phyloP scores from a whole-genome alignment of 495 filamentous ascomycete species.

The Aspergillus biplanus region DNA sequence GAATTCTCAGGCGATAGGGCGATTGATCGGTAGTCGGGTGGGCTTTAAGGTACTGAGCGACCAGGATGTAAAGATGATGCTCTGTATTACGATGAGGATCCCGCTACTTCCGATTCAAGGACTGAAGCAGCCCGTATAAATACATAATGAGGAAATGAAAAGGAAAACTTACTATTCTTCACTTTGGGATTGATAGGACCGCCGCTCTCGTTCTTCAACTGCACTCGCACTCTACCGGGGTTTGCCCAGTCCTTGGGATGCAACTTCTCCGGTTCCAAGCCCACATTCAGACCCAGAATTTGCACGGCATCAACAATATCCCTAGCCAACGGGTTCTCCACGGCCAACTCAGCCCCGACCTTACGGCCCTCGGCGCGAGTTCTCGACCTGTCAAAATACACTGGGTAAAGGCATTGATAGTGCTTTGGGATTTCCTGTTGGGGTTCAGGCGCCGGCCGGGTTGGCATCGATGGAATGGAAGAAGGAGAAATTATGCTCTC shows the following conservation, averaged over 20 bases:
- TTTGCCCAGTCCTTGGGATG: conserved; percentile 99
- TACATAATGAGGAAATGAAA: not conserved
- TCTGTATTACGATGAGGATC: conserved; percentile 47
- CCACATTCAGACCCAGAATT: conserved; percentile 68
- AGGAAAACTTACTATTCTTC: conserved; percentile 70
- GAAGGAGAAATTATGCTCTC: conserved; percentile 46
- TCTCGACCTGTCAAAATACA: conserved; percentile 87
- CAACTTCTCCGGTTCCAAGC: conserved; percentile 87
- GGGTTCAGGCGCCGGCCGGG: conserved; percentile 35
- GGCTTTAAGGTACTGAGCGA: conserved; percentile 71
- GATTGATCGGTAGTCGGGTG: conserved; percentile 77
- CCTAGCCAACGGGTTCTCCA: conserved; percentile 83
- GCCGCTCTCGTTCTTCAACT: conserved; percentile 64
- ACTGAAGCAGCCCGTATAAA: no score
- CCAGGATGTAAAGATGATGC: conserved; percentile 80
- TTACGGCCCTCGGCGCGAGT: conserved; percentile 77
- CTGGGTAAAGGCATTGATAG: conserved; percentile 88
- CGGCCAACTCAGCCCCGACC: conserved; percentile 70
- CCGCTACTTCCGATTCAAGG: no score
- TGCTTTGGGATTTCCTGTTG: conserved; percentile 65
- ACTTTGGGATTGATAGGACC: conserved; percentile 53
- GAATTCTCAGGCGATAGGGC: conserved; percentile 66
- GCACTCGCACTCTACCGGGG: conserved; percentile 83
- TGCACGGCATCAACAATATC: conserved; percentile 87
- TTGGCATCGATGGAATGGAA: conserved; percentile 45